Evolutionary conservation across 257 asterid genomes (phyloP).

Genomic region (Paraleonurus japonicus): DNA sequence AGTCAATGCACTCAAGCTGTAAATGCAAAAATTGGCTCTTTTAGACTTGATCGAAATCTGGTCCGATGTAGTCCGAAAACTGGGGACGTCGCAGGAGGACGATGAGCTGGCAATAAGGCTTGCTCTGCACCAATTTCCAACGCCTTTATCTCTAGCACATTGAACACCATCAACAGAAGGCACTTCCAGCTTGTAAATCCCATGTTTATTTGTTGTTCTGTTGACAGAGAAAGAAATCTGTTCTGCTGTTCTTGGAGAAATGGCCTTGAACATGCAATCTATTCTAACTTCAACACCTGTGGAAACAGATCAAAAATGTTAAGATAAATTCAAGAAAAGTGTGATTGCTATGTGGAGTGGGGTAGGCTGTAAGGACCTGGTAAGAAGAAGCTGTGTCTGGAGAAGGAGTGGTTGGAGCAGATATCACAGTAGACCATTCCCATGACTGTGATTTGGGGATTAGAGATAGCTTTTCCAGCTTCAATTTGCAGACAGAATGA

Average conservation of each 20-base stretch:
- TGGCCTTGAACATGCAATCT: constrained; percentile 88
- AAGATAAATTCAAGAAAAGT: not conserved
- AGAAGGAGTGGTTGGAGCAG: constrained; percentile 90
- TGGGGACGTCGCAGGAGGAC: constrained; percentile 50
- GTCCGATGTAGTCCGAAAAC: constrained; percentile 58
- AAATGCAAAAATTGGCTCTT: constrained; percentile 65
- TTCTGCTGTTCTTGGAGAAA: constrained; percentile 64
- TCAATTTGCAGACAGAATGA: constrained; percentile 35
- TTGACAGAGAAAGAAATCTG: constrained; percentile 72
- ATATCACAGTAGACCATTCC: constrained; percentile 96
- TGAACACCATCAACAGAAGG: constrained; percentile 85
- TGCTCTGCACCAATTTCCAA: constrained; percentile 68
- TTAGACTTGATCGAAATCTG: constrained; percentile 65
- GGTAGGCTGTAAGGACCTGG: constrained; percentile 48
- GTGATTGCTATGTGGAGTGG: no score
- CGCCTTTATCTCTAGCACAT: constrained; percentile 74
- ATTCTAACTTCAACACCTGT: constrained; percentile 82
- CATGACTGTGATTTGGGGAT: constrained; percentile 82
- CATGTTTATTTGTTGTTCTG: constrained; percentile 75
- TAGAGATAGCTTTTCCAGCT: constrained; percentile 36
- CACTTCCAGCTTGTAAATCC: constrained; percentile 74
- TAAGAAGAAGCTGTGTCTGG: constrained; percentile 89
- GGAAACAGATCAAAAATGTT: not conserved
- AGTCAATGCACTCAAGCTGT: constrained; percentile 56
- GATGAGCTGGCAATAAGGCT: constrained; percentile 41